Conservation (phyloP, 805 yeast species). For the Saccharomycopsis synnaedendra region DNA sequence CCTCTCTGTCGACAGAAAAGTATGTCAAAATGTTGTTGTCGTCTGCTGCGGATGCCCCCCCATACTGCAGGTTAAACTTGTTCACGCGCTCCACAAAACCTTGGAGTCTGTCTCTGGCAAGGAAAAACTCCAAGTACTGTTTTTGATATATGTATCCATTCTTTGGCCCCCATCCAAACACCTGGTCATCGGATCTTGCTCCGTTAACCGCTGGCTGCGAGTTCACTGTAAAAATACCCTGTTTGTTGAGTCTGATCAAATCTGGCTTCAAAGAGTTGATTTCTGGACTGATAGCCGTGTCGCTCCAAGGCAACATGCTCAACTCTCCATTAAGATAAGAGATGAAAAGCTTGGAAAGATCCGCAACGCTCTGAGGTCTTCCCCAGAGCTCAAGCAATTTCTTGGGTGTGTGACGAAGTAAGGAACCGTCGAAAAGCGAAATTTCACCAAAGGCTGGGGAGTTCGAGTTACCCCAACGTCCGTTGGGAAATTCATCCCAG, state of each 20-base stretch:
- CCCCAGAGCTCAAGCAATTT: constrained; percentile 87
- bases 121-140: constrained; percentile 79
- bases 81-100: constrained; percentile 5
- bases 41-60: constrained; percentile 16
- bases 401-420: constrained; percentile 73
- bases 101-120: constrained; percentile 43
- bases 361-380: constrained; percentile 47
- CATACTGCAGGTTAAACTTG: constrained; percentile 7
- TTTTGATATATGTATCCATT: constrained; percentile 92
- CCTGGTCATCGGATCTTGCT: constrained; percentile 51
- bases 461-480: constrained; percentile 96
- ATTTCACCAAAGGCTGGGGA: constrained; percentile 95
- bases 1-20: constrained; percentile 58
- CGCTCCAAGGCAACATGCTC: constrained; percentile 86
- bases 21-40: constrained; percentile 52
- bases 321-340: constrained; percentile 63
- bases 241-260: constrained; percentile 51
- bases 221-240: constrained; percentile 72
- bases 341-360: constrained; percentile 52
- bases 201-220: constrained; percentile 94
- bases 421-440: constrained; percentile 67
- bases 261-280: constrained; percentile 48
- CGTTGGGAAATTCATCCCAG: constrained; percentile 98
- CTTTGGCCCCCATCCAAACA: constrained; percentile 92
- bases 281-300: constrained; percentile 76